These are phyloP conservation scores for Otatea glauca DNA, from an alignment of 176 grass and related monocot genomes.

Conservation along the genomic window DNA sequence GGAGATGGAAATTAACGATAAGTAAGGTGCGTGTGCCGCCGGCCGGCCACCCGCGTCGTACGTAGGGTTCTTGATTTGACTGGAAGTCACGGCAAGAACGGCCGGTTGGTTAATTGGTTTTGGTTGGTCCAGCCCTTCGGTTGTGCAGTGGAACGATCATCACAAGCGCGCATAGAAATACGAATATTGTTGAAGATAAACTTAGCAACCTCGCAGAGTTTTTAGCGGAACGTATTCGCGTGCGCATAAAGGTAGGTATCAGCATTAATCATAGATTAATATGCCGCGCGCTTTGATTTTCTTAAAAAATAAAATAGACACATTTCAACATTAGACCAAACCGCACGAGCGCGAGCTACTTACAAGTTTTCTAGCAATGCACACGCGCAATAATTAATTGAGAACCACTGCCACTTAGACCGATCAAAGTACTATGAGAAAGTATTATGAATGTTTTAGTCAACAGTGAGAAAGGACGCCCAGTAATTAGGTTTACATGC, in stretches of 20 bases:
- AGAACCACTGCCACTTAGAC: not conserved
- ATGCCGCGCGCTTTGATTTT: not conserved
- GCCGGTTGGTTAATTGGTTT: slow-evolving; percentile 8
- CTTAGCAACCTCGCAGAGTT: too few relatives aligned
- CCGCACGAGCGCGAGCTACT: too few relatives aligned
- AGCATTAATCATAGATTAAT: not conserved
- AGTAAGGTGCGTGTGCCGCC: too few relatives aligned
- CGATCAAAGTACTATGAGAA: not conserved
- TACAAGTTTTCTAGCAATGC: too few relatives aligned
- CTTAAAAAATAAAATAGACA: not conserved
- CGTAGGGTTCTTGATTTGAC: not conserved
- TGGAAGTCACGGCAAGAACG: not conserved
- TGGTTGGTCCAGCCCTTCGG: not conserved
- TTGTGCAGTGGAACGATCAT: not conserved
- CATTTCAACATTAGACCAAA: not conserved
- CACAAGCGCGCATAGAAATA: too few relatives aligned
- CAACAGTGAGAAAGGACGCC: too few relatives aligned
- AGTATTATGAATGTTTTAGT: too few relatives aligned
- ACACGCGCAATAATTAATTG: too few relatives aligned
- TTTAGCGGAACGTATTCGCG: too few relatives aligned
- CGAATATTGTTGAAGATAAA: too few relatives aligned
- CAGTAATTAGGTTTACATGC: not conserved
- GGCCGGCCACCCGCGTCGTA: too few relatives aligned
- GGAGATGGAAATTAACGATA: not conserved
- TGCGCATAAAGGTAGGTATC: too few relatives aligned